Conservation (phyloP, 2,329 filamentous ascomycete genomes). For the Penicillium brasilianum region DNA sequence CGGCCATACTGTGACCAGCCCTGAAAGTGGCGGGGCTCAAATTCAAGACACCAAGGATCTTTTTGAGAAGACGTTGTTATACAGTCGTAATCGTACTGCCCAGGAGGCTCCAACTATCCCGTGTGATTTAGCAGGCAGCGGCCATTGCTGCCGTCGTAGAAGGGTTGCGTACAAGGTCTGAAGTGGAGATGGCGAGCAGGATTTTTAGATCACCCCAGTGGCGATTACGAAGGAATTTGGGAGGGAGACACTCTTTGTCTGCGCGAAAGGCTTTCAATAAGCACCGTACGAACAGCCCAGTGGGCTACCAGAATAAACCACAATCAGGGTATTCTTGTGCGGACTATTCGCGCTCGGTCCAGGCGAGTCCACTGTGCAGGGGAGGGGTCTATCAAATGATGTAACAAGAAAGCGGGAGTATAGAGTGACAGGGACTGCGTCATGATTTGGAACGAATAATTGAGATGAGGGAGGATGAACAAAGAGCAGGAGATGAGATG, state of each 20-base stretch:
- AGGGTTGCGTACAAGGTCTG: constrained; percentile 10
- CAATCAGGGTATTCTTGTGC: constrained; percentile 22
- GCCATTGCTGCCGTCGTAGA: constrained; percentile 18
- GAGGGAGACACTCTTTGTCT: constrained; percentile 5
- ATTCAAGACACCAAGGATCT: background rate
- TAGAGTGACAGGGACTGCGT: constrained; percentile 39
- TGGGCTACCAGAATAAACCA: background rate
- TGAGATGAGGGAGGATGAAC: constrained; percentile 14
- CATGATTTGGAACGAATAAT: constrained; percentile 37
- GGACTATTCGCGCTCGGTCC: constrained; percentile 19
- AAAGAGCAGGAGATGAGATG: constrained; percentile 2
- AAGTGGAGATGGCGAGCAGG: background rate
- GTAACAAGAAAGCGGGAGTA: constrained; percentile 34
- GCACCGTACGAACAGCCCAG: background rate
- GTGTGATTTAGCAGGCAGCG: constrained; percentile 5
- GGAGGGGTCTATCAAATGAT: constrained; percentile 34
- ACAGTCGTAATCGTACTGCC: background rate
- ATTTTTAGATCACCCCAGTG: constrained; percentile 12
- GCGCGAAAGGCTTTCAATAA: constrained; percentile 8
- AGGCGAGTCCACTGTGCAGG: constrained; percentile 21
- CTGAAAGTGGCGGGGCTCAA: constrained; percentile 6
- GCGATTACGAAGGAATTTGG: constrained; percentile 22
- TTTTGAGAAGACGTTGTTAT: background rate
- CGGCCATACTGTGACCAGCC: constrained; percentile 39
- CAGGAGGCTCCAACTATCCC: background rate